Conservation (phyloP, 202 grass and related monocot species). For the Bolboschoenoplectus hybrid region DNA sequence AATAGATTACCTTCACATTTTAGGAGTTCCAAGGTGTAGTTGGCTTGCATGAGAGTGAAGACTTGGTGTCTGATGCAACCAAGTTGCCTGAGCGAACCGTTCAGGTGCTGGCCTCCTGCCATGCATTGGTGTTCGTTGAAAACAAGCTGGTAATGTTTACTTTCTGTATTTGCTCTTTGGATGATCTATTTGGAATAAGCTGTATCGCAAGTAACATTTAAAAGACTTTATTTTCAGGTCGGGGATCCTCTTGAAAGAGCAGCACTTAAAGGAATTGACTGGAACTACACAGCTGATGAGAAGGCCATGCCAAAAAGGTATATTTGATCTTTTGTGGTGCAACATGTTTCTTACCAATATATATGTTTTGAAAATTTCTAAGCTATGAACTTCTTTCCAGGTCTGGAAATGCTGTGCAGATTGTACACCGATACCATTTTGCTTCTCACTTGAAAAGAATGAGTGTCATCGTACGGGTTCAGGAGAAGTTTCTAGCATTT, state of each 20-base stretch:
- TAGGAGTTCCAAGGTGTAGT: constrained; percentile 99
- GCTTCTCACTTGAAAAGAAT: constrained; percentile 99
- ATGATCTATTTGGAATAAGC: constrained; percentile 30
- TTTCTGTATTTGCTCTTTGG: background rate
- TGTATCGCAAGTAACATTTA: constrained; percentile 25
- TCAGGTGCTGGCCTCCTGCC: constrained; percentile 82
- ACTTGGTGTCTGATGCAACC: constrained; percentile 78
- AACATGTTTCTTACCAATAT: background rate
- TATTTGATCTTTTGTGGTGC: constrained; percentile 28
- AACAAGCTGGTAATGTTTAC: constrained; percentile 78
- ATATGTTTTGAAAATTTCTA: constrained; percentile 19
- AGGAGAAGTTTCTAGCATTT: constrained; percentile 91
- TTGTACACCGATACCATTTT: constrained; percentile 95
- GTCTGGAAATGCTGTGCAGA: constrained; percentile 91
- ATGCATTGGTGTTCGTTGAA: constrained; percentile 97
- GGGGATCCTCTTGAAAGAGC: constrained; percentile 98
- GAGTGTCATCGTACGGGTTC: constrained; percentile 81
- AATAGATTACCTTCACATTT: constrained; percentile 43
- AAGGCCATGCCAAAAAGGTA: constrained; percentile 86
- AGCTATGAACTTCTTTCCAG: constrained; percentile 50
- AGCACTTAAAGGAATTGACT: constrained; percentile 96
- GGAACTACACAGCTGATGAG: constrained; percentile 98
- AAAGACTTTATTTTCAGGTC: constrained; percentile 62
- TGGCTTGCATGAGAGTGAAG: constrained; percentile 64
- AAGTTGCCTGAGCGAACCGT: constrained; percentile 69